Base-by-base conservation (phyloP, 202 grass and related monocot genomes). In the Musa balbisiana region DNA sequence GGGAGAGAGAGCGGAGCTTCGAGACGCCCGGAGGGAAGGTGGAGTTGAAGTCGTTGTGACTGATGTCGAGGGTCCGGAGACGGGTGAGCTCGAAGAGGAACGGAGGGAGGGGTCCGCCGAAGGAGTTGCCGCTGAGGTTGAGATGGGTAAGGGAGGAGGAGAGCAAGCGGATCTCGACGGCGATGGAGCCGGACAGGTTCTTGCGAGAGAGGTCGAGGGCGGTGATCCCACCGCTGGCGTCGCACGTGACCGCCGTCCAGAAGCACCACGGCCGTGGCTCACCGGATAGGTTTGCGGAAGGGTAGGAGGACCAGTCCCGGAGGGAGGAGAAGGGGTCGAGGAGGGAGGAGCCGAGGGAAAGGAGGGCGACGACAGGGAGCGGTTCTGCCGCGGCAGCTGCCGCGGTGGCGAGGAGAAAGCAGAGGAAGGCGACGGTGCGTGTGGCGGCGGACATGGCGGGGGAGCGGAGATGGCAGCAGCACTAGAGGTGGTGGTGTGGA, bases 41-140 rank as follows among this genome's bases (percentile, higher is more conserved):
- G 67, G 84, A 80, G 79, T 89, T 91, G 81, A 93, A 97, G 79
- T 84, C 80, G 71, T 97, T 97, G 80, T 80, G 88, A 81, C 90
- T 89, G 59, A 97, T 52, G 72, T 97, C 93, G 43, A 93, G 90
- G 1, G n/a, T 16, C 11, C 67, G 14, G 52, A 93, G 85, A 17
- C 83, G 82, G 2, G 70, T 62, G 70, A 97, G 94, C 23, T 73
- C 64, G 83, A 97, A 82, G 26, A 97, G 22, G 2, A 83, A 63
- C 12, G 76, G 1, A 1, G 88, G 49, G 54, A 97, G 53, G 15
- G 71, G 73, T 0, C 94, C 90, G 9, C 67, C 0, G 88, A 97
- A 97, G 9, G 91, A 80, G 77, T 97, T 97, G 13, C 63, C 15
- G 49, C 83, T 86, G 82, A 97, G 78, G 71, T 93, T 93, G 60